Conservation (phyloP, 495 filamentous ascomycete species). For the Talaromyces trachyspermus region DNA sequence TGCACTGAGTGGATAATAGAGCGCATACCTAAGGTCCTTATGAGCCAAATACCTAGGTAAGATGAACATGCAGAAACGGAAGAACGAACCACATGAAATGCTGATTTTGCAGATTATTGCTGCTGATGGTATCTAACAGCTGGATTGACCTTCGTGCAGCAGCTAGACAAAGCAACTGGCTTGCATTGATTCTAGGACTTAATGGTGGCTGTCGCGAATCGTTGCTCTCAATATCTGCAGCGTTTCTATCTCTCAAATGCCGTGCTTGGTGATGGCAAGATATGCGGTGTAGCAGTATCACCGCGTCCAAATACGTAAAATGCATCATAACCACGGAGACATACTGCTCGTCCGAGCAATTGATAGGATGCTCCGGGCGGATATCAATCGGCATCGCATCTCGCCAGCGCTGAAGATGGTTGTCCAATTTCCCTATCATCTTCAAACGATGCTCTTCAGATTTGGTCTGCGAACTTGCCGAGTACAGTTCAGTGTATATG, state of each 20-base stretch:
- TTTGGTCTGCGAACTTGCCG: constrained; percentile 6
- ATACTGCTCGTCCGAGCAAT: constrained; percentile 5
- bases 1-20: constrained; percentile 5
- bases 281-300: constrained; percentile 5
- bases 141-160: constrained; percentile 4
- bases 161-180: constrained; percentile 5
- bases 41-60: neutral
- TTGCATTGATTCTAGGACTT: constrained; percentile 5
- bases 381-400: constrained; percentile 4
- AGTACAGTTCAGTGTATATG: constrained; percentile 7
- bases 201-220: neutral
- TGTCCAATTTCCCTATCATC: constrained; percentile 1
- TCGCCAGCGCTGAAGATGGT: constrained; percentile 8
- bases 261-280: neutral
- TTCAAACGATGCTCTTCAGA: neutral
- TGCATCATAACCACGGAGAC: constrained; percentile 4
- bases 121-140: constrained; percentile 1
- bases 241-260: neutral
- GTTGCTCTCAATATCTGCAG: neutral
- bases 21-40: neutral
- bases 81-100: constrained; percentile 6
- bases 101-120: constrained; percentile 5
- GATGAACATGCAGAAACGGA: neutral
- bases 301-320: constrained; percentile 6
- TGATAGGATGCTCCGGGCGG: constrained; percentile 6